Percentiles rank a stretch among this genome's conserved stretches.
phyloP scores from a whole-genome alignment of 208 protist genomes.

The Perkinsela sp. region DNA sequence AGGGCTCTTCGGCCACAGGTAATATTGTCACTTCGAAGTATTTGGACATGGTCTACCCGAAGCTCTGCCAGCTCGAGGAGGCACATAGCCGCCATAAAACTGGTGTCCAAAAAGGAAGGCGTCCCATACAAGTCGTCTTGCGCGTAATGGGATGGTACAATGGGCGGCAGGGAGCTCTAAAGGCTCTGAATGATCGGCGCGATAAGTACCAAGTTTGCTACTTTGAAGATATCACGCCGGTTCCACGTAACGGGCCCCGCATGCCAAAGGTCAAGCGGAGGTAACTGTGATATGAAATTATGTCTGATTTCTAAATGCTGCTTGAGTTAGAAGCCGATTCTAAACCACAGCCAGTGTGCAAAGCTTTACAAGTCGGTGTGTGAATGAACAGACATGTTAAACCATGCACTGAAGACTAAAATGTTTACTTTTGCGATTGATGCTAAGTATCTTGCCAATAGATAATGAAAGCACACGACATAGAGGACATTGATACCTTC shows the following conservation, averaged over 20 bases:
- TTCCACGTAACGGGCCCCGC: conserved; percentile 51
- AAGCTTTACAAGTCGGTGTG: no score
- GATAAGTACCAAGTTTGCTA: conserved; percentile 36
- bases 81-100: conserved; percentile 14
- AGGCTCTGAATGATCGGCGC: conserved; percentile 40
- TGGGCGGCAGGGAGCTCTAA: conserved; percentile 45
- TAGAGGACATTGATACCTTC: neutral
- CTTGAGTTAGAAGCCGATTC: neutral
- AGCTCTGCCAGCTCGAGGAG: conserved; percentile 27
- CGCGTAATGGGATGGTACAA: conserved; percentile 68
- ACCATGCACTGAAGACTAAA: no score
- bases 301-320: neutral
- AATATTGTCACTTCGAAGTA: conserved; percentile 58
- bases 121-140: conserved; percentile 32
- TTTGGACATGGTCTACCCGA: conserved; percentile 37
- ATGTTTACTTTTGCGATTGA: no score
- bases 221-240: conserved; percentile 61
- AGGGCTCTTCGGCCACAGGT: conserved; percentile 49
- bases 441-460: no score
- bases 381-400: no score
- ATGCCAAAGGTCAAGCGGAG: conserved; percentile 15
- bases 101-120: conserved; percentile 19
- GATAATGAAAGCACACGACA: neutral
- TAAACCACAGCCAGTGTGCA: no score
- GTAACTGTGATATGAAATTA: neutral